phyloP scores from a whole-genome alignment of 768 basidiomycete species.

The Filobasidium wieringae region DNA sequence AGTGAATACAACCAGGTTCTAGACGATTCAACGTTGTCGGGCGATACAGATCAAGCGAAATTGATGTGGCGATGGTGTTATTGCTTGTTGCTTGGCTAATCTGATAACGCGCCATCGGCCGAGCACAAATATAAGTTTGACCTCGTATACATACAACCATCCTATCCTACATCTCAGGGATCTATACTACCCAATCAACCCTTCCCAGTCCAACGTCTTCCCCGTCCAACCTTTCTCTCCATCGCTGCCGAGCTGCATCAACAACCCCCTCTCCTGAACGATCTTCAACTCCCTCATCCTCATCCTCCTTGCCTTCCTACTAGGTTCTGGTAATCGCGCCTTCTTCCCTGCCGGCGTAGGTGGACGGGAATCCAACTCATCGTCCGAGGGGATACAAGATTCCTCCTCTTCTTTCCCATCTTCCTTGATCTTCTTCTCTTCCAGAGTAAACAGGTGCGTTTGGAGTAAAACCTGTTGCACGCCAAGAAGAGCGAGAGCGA shows the following conservation, averaged over 20 bases:
- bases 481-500: slow-evolving; percentile 26
- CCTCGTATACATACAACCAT: too few species aligned
- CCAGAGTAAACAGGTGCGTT: slow-evolving; percentile 24
- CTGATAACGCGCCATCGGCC: too few species aligned
- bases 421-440: slow-evolving; percentile 4
- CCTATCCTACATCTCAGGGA: too few species aligned
- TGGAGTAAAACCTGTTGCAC: slow-evolving; percentile 34
- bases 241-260: slow-evolving; percentile 31
- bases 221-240: slow-evolving; percentile 28
- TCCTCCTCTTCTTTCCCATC: slow-evolving; percentile 55
- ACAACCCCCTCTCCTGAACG: slow-evolving; percentile 61
- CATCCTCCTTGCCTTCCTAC: slow-evolving; percentile 46
- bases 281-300: slow-evolving; percentile 72
- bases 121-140: too few species aligned
- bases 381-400: slow-evolving; percentile 56
- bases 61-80: too few species aligned
- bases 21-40: too few species aligned
- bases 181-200: too few species aligned
- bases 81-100: too few species aligned
- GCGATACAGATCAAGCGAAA: too few species aligned
- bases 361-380: slow-evolving; percentile 52
- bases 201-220: slow-evolving; percentile 21
- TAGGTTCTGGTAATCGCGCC: slow-evolving; percentile 42
- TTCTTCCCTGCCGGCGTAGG: slow-evolving; percentile 47
- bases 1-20: too few species aligned